Percentiles rank a stretch among this genome's conserved stretches.
Evolutionary conservation across 768 basidiomycete species (phyloP).

Genomic region (Dendrothele bispora): DNA sequence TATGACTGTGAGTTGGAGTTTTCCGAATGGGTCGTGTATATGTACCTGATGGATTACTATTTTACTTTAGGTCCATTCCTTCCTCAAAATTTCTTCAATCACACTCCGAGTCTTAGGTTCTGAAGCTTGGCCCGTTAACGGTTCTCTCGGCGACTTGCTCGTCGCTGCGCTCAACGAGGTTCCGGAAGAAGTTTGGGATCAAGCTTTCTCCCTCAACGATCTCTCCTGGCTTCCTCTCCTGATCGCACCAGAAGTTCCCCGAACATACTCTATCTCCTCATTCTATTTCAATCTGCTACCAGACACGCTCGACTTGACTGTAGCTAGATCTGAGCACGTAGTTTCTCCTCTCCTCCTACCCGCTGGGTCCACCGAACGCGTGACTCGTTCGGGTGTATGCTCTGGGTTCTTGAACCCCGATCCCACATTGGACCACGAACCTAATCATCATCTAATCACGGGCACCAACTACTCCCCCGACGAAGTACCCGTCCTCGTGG

Average conservation of each 20-base stretch:
- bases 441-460: not conserved
- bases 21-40: no score
- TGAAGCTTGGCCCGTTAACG: constrained; percentile 1
- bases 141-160: constrained; percentile 2
- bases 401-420: not conserved
- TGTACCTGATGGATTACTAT: not conserved
- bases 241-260: constrained; percentile 1
- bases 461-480: not conserved
- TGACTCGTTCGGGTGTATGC: not conserved
- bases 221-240: not conserved
- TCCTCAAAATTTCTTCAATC: not conserved
- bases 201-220: not conserved
- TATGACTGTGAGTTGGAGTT: not conserved
- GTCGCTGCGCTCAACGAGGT: not conserved
- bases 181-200: not conserved
- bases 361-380: no score
- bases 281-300: constrained; percentile 2
- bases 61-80: not conserved
- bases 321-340: not conserved
- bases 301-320: not conserved
- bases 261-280: constrained; percentile 2
- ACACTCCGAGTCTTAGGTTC: not conserved
- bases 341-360: not conserved
- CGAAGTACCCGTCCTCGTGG: not conserved
- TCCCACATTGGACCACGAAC: not conserved